phyloP scores from a whole-genome alignment of 140 eudicot genomes.

The Flaveria floridana region DNA sequence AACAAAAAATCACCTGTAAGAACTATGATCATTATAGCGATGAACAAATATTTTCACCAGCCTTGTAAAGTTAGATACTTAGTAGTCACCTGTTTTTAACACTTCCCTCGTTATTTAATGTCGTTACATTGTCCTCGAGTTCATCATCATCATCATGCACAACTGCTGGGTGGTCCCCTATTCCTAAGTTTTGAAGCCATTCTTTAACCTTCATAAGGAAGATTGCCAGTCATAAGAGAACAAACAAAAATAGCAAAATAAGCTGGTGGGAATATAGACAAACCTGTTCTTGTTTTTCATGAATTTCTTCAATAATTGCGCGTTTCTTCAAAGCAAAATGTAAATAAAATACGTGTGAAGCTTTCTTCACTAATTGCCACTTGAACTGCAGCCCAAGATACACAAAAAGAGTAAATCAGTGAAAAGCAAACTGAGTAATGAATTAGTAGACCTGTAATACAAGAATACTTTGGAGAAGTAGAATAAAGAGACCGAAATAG shows the following conservation, averaged over 20 bases:
- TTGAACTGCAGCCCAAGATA: conserved; percentile 57
- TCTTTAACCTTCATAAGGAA: conserved; percentile 67
- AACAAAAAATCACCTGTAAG: conserved; percentile 95
- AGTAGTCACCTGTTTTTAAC: conserved; percentile 68
- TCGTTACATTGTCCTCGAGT: conserved; percentile 63
- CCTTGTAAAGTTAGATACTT: conserved; percentile 31
- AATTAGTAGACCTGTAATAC: conserved; percentile 16
- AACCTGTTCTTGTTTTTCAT: conserved; percentile 98
- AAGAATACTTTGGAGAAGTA: not conserved
- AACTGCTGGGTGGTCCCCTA: conserved; percentile 79
- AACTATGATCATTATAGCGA: conserved; percentile 59
- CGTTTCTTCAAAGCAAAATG: conserved; percentile 93
- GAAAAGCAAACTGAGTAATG: conserved; percentile 7
- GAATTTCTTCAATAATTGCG: conserved; percentile 84
- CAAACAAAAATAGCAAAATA: not conserved
- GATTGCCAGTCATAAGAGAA: conserved; percentile 5
- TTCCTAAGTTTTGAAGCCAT: conserved; percentile 94
- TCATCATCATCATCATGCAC: conserved; percentile 90
- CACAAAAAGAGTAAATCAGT: conserved; percentile 18
- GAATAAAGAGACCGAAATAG: not conserved
- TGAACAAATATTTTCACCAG: conserved; percentile 35
- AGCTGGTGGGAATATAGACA: conserved; percentile 13
- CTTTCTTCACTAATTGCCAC: conserved; percentile 93
- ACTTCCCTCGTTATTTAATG: conserved; percentile 68
- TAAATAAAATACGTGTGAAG: conserved; percentile 79